Evolutionary conservation across 2,329 filamentous ascomycete genomes (phyloP), one percentile per base, ranked within the genome.

Genomic region (Talaromyces marneffei): DNA sequence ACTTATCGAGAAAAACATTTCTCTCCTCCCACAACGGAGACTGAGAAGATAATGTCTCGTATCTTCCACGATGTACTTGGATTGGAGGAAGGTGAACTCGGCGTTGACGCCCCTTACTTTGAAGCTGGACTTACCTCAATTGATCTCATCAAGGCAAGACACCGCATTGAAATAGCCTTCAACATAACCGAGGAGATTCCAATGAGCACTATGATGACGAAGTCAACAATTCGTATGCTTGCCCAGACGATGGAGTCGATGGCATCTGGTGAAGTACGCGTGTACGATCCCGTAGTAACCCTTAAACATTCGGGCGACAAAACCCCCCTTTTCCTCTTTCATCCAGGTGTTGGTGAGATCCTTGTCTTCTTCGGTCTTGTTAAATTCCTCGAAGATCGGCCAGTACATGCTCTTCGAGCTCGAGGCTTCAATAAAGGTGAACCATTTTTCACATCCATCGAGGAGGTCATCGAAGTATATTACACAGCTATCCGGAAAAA

Each of bases 391-490:
- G 60, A 65, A 27, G 72, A 72, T 66, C 70, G 82, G 7, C 78
- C 80, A 0, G 63, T 85, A 20, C 79, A 80, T 65, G 80, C 79
- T 0, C 65, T 82, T 2, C 74, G 79, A 1, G 75, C 80, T 0
- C 69, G 72, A 3, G 79, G 79, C 0, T 78, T 82, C 57, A 71
- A 80, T 48, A n/a, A 42, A 16, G 72, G 70, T 16, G 74, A 82
- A 44, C 4, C 57, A 0, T 66, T 62, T 42, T 82, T 82, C 67
- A 57, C 44, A 0, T 65, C 54, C 33, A 70, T 83, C 18, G 57
- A 65, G 0, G 79, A 84, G 48, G 67, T 72, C 0, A 69, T 80
- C 1, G 61, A 65, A 1, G 74, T 68, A 0, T 85, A 84, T 66
- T 63, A 70, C 9, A 39, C 57, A 0, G 74, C 75, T 0, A 77